Evolutionary conservation across 306 rosid genomes (phyloP).

Genomic region (Cucumis cinereus): DNA sequence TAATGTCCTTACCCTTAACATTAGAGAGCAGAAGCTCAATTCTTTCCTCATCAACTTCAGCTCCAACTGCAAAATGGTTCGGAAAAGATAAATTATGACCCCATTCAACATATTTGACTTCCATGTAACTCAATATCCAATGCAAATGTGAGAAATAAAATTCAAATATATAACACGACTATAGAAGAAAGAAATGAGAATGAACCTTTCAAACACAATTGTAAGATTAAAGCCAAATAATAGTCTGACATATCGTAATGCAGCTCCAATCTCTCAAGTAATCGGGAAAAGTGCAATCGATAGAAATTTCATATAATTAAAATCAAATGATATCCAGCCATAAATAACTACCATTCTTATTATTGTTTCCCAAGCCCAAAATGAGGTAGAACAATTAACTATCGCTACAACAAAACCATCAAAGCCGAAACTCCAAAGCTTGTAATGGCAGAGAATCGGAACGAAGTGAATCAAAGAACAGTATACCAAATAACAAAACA

Average conservation of each 20-base stretch:
- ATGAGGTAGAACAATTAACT: neutral
- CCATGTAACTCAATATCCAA: neutral
- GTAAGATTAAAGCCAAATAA: neutral
- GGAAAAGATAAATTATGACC: neutral
- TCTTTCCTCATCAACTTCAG: conserved; percentile 42
- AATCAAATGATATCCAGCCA: neutral
- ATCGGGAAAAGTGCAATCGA: neutral
- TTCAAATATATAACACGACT: neutral
- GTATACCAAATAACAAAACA: neutral
- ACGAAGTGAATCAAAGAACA: neutral
- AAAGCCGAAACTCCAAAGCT: neutral
- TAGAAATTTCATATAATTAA: neutral
- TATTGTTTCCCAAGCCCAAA: neutral
- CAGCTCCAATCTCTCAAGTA: neutral
- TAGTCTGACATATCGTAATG: neutral
- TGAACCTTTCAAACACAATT: neutral
- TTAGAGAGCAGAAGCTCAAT: conserved; percentile 40
- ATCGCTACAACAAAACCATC: neutral
- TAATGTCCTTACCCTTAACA: conserved; percentile 50
- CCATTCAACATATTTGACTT: neutral
- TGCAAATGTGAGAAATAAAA: neutral
- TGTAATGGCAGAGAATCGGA: neutral
- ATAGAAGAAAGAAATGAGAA: too few relatives aligned
- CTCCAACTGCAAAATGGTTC: conserved; percentile 38
- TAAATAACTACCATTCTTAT: neutral